Base-by-base conservation (phyloP, 192 early-diverging fungal species). In the Coemansia sp. region DNA sequence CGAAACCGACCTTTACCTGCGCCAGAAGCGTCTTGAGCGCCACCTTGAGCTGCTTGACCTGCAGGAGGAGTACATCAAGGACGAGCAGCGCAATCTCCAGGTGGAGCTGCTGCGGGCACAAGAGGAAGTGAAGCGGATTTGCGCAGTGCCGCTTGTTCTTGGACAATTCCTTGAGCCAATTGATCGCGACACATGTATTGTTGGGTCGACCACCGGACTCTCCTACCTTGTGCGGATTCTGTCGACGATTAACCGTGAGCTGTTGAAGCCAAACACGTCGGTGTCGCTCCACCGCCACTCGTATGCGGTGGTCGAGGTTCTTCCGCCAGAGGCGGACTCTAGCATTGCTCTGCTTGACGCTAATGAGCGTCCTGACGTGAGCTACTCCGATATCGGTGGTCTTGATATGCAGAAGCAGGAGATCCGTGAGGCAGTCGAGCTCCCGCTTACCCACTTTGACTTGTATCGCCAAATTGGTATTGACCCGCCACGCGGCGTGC, bases 11-110 rank as follows among this genome's bases (percentile, higher is more conserved):
- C 77, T 95, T 48, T 99, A 99, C 77, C 90, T 91, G 48, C 93
- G 91, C 51, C 87, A 94, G 68, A 99, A 99, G 85, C 95, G 95
- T 70, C 88, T 98, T 17, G 93, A 97, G 68, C 88, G 93, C 43
- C 94, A 98, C 74, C 79, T 98, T 17, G 97, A 99, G 82, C 92
- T 99, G 69, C 83, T 99, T 48, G 91, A 95, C 59, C 85, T 99
- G 32, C 96, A 99, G 85, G 96, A 99, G 76, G 96, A 98, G 78
- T 99, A 98, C 80, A 99, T 99, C 80, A 97, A 97, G 84, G 95
- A 97, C 72, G 96, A 99, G 81, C 94, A 96, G 86, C 94, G 95
- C 85, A 96, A 98, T 79, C 72, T 99, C 60, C 95, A 97, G 75
- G 85, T 93, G 49, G 97, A 99, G 72, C 85, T 99, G 58, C 85